Base-by-base conservation (phyloP, 768 basidiomycete species). In the Fomitopsis serialis region DNA sequence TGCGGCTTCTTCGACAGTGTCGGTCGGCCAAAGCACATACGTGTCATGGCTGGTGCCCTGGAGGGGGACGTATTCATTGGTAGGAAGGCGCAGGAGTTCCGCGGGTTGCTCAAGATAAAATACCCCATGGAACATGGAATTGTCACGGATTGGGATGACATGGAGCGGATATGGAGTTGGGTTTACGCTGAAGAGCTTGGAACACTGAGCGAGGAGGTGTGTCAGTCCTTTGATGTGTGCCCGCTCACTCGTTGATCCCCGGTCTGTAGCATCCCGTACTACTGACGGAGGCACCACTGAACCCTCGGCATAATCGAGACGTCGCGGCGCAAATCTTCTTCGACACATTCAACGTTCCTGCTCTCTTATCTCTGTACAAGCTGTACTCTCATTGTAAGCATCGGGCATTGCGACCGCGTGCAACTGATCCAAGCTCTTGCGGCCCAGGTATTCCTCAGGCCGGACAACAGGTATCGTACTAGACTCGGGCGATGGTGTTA, bases 81-180 rank as follows among this genome's bases (percentile, higher is more conserved):
- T 2, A 78, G 89, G 63, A 84, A 87, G 60, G 97, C 97, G 17
- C 96, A 99, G 71, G 97, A 98, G 64, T 89, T 93, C 60, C 79
- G 97, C 50, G 97, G 97, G 10, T 75, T 99, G 59, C 77, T 99
- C 61, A 96, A 96, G 79, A 95, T 98, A 63, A 96, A 95, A 70
- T 99, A 98, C 67, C 97, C 97, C 24, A 98, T 99, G 87, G 92
- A 96, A 68, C 97, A 98, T 69, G 97, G 97, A 12, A 94, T 99
- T 55, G 97, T 99, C 9, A 96, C 91, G 35, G 92, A 99, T 74
- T 99, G 97, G 96, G 97, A 99, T 67, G 97, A 99, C 66, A 99
- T 99, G 97, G 97, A 99, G 69, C 84, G 91, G 55, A 98, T 99
- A 79, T 99, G 97, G 97, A 89, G 80, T 59, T 95, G 92, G 87